Base-by-base conservation (phyloP, 192 early-diverging fungal species). In the Mortierella alpina region DNA sequence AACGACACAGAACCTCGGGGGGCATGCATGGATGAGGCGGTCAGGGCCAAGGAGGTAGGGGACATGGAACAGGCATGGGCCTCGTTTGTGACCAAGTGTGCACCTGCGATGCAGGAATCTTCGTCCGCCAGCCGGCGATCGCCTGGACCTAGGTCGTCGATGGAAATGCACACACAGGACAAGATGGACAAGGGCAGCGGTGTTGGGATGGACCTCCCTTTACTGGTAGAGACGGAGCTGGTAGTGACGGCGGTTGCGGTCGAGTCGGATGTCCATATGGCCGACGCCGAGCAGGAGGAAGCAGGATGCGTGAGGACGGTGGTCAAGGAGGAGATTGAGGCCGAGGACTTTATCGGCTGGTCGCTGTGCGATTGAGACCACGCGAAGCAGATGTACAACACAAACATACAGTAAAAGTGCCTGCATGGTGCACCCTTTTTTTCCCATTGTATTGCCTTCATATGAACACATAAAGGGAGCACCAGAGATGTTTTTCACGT, bases 341-440 rank as follows among this genome's bases (percentile, higher is more conserved):
- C 55, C 14, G 66, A 68, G 56, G 41, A 59, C 20, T 68, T 68
- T 59, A 68, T 68, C n/a, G 66, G 66, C 48, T 68, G 66, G 66
- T 68, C 66, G 39, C 45, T 68, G 42, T 68, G 66, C 51, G 66
- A 68, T 39, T 68, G n/a, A 59, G 47, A 20, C 5, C n/a, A 22
- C n/a, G 22, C n/a, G 54, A 56, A 20, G 11, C 8, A 22, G 18
- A 12, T 12, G 20, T 18, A 22, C 17, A 22, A 22, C 8, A 22
- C n/a, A 56, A 6, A n/a, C 18, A 50, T 50, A 44, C 17, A n/a
- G 45, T 17, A 31, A 31, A 31, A 3, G 31, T 31, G 31, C 31
- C 31, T 31, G 31, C 31, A 31, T 31, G 31, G 31, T 3, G 31
- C 31, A n/a, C n/a, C n/a, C 31, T 31, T 31, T 31, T 31, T 31